Evolutionary conservation across 306 rosid genomes (phyloP), one percentile per base, ranked within the genome.

Genomic region (Sophora flavescens): DNA sequence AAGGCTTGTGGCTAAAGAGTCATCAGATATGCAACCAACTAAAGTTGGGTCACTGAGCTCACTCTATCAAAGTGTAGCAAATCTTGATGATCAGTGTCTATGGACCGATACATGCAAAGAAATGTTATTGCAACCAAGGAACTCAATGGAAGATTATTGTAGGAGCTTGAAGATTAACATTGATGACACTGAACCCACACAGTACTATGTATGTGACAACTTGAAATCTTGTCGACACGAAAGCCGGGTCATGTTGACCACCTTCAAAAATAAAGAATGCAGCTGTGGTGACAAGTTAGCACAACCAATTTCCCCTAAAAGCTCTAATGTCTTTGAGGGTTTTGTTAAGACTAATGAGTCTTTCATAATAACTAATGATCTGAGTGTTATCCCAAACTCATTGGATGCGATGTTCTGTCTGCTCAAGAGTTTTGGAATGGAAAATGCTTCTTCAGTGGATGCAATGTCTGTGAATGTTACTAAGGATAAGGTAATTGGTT

Each of bases 161-260:
- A 5, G 22, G 14, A n/a, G 33, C 0, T 10, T 76, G 35, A 28
- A 76, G 17, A 58, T 76, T 1, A 76, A 64, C 44, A 39, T 65
- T 54, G 80, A 65, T 11, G 58, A 76, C 56, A 65, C 80, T 1
- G 45, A 39, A 3, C 66, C 74, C 13, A 65, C 66, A 4, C n/a
- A 41, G 8, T 76, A 4, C 41, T 71, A 11, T n/a, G 5, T 56
- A 3, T 67, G 68, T 16, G 4, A 30, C 3, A 16, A 54, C 36
- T 38, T n/a, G 11, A 0, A 14, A 0, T 6, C 3, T 0, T 13
- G 80, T 36, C 52, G 52, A 44, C 1, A 0, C 0, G 0, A 0
- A 2, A 5, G 1, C 3, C 0, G 15, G 1, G 28, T 11, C 4
- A 1, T 39, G 1, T 3, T 53, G 14, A 52, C 74, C 74, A 62